Evolutionary conservation across 2,329 filamentous ascomycete genomes (phyloP), one percentile per base, ranked within the genome.

Genomic region (Moelleriella libera): DNA sequence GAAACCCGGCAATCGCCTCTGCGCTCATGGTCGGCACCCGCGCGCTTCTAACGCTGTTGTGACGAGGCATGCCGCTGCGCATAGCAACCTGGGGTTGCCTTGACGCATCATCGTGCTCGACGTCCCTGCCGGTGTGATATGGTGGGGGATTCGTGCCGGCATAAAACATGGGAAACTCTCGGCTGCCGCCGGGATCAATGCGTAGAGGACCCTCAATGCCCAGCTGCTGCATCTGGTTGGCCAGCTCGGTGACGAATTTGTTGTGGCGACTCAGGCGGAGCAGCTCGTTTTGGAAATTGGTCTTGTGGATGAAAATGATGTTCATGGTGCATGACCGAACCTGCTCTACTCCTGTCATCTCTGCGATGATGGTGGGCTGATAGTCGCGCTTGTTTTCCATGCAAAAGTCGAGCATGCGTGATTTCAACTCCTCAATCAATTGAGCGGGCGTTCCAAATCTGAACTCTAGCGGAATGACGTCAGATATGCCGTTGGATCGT

Each of bases 291-390:
- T 97, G 90, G 78, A 85, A 96, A 63, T 90, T 96, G 50, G 84
- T 88, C 65, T 96, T 96, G 75, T 96, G 94, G 71, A 96, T 96
- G 71, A 95, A 95, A 58, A 96, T 82, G 48, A 97, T 80, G 64
- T 95, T 96, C 58, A 96, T 75, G 4, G 82, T 88, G 58, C 94
- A 82, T 5, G 83, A 85, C 60, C 90, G 87, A 37, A 88, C 86
- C 56, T 95, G 83, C 29, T 82, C 80, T 46, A 97, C 81, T 7
- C 80, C 79, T 29, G 78, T 79, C 55, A 97, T 71, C 64, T 95
- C 88, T 0, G 87, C 94, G 39, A 95, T 76, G 49, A 95, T 88
- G 54, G 89, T 90, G 51, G 75, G 72, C 56, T 90, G 85, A 60
- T 87, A 94, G 59, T 96, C 90, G 48, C 90, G 84, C 68, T 94